Evolutionary conservation across 2,329 filamentous ascomycete genomes (phyloP), one percentile per base, ranked within the genome.

Genomic region (Aspergillus arachidicola): DNA sequence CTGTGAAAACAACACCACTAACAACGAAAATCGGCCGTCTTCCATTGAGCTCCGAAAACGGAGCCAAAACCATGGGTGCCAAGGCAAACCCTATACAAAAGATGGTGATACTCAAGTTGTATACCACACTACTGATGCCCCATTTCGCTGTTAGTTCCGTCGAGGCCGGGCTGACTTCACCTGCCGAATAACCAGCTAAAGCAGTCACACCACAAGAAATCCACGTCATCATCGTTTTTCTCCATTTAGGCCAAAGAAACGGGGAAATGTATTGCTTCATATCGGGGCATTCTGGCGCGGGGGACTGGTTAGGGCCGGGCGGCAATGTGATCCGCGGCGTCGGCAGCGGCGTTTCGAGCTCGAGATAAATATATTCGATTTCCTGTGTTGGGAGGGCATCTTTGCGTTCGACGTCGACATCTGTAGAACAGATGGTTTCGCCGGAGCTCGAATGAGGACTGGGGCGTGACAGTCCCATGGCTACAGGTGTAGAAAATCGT

Each of bases 1-100:
- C 75, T 6, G 92, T 86, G 71, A 91, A 95, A 1, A 96, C 73
- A 19, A 90, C 73, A 0, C 93, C 93, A 10, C 91, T 89, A 1
- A 83, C 82, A 28, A 94, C 83, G 71, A 97, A 95, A 38, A 96
- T 91, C 0, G 93, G 92, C 60, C 92, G 88, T 2, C 94, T 87
- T 4, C 94, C 94, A 77, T 95, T 93, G 74, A 96, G 90, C 78
- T 97, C 94, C 0, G 90, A 93, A 68, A 97, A 90, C 0, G 94
- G 94, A 0, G 94, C 94, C 0, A 97, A 84, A 0, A 92, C 83
- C 93, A 97, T 97, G 0, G 94, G 94, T 0, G 92, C 91, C 28
- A 93, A 77, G 0, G 86, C 92, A 69, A 97, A 97, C 4, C 94
- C 93, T 38, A 85, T 72, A 53, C 92, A 95, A 76, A 95, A 97